Percentiles rank a stretch among this genome's conserved stretches.
Conservation (phyloP, 2,329 filamentous ascomycete species). For the Diaporthe aspalathi region DNA sequence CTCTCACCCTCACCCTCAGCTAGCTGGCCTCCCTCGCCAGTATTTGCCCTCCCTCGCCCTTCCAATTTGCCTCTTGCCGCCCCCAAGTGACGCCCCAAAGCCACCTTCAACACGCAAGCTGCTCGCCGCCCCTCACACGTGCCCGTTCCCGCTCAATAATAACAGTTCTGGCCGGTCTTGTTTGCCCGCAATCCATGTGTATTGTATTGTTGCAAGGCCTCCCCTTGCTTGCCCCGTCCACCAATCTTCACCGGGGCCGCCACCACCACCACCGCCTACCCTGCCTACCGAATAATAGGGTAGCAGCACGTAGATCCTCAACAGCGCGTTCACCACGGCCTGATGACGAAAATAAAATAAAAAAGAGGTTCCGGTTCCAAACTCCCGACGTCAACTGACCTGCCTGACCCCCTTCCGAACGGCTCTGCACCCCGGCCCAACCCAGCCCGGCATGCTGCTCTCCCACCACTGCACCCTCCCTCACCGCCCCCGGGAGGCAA, state of each 20-base stretch:
- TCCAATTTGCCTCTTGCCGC: conserved; percentile 25
- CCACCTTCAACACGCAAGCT: conserved; percentile 3
- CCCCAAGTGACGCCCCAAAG: not conserved
- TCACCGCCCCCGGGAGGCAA: conserved; percentile 17
- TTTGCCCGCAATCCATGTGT: not conserved
- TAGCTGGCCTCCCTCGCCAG: not conserved
- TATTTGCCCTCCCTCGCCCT: conserved; percentile 2
- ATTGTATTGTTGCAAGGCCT: not conserved
- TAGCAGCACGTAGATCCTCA: not conserved
- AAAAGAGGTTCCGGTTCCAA: not conserved
- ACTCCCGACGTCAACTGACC: not conserved
- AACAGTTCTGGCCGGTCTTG: not conserved
- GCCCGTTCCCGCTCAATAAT: not conserved
- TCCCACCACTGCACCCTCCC: conserved; percentile 7
- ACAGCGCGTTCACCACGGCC: conserved; percentile 7
- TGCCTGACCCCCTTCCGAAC: too few relatives aligned
- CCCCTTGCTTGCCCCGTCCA: not conserved
- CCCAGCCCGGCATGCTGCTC: not conserved
- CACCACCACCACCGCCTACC: not conserved
- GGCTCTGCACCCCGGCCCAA: too few relatives aligned
- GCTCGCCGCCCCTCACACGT: not conserved
- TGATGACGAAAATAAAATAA: not conserved
- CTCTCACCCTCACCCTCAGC: not conserved
- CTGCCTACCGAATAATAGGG: not conserved
- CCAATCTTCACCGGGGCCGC: too few relatives aligned